These are phyloP conservation scores for Gnaphalium uliginosum DNA, from an alignment of 129 eudicot species.

Conservation along the genomic window DNA sequence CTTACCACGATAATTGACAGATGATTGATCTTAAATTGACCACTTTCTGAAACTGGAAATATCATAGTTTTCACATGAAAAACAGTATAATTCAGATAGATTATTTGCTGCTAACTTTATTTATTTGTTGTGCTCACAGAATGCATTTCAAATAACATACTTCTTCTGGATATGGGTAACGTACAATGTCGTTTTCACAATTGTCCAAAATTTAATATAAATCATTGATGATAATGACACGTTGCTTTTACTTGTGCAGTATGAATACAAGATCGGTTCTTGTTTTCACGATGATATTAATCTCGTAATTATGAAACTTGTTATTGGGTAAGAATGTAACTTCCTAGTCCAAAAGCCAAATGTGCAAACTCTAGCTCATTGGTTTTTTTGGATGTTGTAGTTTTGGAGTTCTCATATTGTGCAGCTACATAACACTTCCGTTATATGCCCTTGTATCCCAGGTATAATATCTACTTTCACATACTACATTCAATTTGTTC, in stretches of 20 bases:
- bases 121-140: conserved; percentile 53
- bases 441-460: conserved; percentile 88
- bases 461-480: conserved; percentile 39
- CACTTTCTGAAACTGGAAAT: neutral
- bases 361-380: neutral
- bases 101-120: conserved; percentile 17
- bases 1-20: neutral
- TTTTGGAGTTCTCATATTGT: conserved; percentile 57
- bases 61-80: neutral
- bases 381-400: conserved; percentile 32
- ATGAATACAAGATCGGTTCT: conserved; percentile 61
- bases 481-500: neutral
- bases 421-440: conserved; percentile 96
- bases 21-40: neutral
- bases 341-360: neutral
- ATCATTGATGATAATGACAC: neutral
- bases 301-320: conserved; percentile 50
- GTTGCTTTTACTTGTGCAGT: conserved; percentile 51
- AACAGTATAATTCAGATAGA: neutral
- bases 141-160: conserved; percentile 90
- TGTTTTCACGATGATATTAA: conserved; percentile 67
- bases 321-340: conserved; percentile 57
- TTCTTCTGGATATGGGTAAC: conserved; percentile 93
- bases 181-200: neutral
- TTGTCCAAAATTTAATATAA: neutral